A percentile compares a stretch with the other conserved stretches of the same genome.
phyloP scores from a whole-genome alignment of 2,329 filamentous ascomycete species.

The Pezicula radicicola region DNA sequence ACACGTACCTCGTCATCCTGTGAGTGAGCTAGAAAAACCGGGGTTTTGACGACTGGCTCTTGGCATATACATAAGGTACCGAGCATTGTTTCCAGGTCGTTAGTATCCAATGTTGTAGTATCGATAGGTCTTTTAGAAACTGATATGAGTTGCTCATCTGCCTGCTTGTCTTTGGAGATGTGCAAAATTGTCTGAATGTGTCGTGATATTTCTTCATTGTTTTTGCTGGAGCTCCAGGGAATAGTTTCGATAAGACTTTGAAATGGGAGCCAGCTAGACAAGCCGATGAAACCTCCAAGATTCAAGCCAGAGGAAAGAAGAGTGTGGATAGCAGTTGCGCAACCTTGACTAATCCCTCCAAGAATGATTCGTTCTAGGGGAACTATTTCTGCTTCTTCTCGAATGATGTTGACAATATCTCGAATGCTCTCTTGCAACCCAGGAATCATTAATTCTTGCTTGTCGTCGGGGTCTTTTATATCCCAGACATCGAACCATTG shows the following conservation, averaged over 20 bases:
- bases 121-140: not conserved
- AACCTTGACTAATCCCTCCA: conserved; percentile 45
- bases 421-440: conserved; percentile 38
- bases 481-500: conserved; percentile 51
- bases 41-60: conserved; percentile 27
- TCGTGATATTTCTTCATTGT: not conserved
- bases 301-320: conserved; percentile 28
- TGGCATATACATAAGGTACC: not conserved
- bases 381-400: conserved; percentile 32
- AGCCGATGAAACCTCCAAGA: conserved; percentile 34
- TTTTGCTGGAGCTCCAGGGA: not conserved
- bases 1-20: conserved; percentile 33
- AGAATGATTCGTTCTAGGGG: conserved; percentile 37
- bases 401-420: conserved; percentile 29
- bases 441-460: conserved; percentile 37
- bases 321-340: conserved; percentile 35
- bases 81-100: not conserved
- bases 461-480: conserved; percentile 31
- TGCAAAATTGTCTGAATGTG: conserved; percentile 1
- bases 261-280: conserved; percentile 33
- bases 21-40: conserved; percentile 41
- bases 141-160: not conserved
- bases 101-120: not conserved
- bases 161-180: not conserved
- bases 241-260: conserved; percentile 2